Evolutionary conservation across 805 yeast genomes (phyloP).

Genomic region (Metschnikowia vanudenii): DNA sequence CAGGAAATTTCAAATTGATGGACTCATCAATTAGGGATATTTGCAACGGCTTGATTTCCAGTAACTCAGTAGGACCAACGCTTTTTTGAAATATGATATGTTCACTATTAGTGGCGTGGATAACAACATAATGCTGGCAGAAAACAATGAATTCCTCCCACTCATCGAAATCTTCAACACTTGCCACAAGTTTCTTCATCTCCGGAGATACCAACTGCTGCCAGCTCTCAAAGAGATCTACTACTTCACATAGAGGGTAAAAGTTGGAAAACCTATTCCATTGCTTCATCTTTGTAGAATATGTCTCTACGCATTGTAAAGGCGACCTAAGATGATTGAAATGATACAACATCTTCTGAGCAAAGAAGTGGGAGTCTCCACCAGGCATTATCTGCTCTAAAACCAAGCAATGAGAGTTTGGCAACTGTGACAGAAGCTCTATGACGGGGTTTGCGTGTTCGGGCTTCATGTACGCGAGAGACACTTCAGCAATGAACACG

Average conservation of each 20-base stretch:
- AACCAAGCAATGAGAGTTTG: slow-evolving; percentile 58
- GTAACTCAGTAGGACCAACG: not conserved
- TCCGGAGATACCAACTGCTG: slow-evolving; percentile 34
- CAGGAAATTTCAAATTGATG: slow-evolving; percentile 41
- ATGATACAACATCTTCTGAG: slow-evolving; percentile 71
- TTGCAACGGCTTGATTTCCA: not conserved
- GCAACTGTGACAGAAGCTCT: slow-evolving; percentile 42
- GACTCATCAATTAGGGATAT: not conserved
- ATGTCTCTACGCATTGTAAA: slow-evolving; percentile 57
- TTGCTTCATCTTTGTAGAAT: slow-evolving; percentile 54
- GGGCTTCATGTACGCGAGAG: slow-evolving; percentile 76
- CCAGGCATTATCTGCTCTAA: slow-evolving; percentile 73
- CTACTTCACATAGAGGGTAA: slow-evolving; percentile 48
- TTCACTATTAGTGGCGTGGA: slow-evolving; percentile 56
- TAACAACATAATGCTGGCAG: slow-evolving; percentile 69
- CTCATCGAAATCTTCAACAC: slow-evolving; percentile 74
- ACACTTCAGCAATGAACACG: slow-evolving; percentile 78
- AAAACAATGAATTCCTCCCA: slow-evolving; percentile 78
- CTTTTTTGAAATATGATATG: not conserved
- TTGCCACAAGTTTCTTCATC: slow-evolving; percentile 40
- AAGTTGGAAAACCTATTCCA: slow-evolving; percentile 48
- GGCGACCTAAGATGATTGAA: slow-evolving; percentile 67
- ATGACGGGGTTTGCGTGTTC: slow-evolving; percentile 63
- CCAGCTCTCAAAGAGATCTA: slow-evolving; percentile 64
- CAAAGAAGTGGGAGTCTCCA: slow-evolving; percentile 63